These are phyloP conservation scores for Halocafeteria seosinensis DNA, from an alignment of 108 stramenopile species.

Conservation along the genomic window DNA sequence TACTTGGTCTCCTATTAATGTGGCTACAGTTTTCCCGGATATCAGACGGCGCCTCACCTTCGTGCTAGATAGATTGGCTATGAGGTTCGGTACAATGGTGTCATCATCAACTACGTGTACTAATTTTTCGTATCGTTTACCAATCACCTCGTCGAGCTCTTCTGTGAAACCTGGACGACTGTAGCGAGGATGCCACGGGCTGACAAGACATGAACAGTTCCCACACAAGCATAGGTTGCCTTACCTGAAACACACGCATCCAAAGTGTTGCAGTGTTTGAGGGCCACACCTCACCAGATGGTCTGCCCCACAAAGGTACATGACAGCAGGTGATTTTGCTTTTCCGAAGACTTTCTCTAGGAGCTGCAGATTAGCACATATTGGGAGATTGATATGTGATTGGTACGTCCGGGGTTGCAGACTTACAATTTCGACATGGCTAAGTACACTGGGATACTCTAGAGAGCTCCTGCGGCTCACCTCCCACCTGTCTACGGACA, in stretches of 20 bases:
- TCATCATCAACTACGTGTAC: background rate
- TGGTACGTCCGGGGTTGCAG: too few relatives aligned
- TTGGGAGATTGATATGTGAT: too few relatives aligned
- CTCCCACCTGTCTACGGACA: background rate
- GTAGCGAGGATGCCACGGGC: too few relatives aligned
- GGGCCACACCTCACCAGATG: background rate
- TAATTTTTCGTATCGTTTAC: background rate
- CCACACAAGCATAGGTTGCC: too few relatives aligned
- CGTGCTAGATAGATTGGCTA: background rate
- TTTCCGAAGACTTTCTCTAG: background rate
- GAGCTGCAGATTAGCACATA: too few relatives aligned
- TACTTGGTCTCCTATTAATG: background rate
- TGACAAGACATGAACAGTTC: too few relatives aligned
- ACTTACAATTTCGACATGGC: background rate
- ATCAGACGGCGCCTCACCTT: background rate
- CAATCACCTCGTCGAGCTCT: background rate
- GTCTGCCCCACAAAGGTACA: slow-evolving; percentile 8
- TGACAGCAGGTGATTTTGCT: background rate
- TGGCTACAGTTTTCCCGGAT: background rate
- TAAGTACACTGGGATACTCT: background rate
- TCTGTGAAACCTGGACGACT: background rate
- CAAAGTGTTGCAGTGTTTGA: background rate
- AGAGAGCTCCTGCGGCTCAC: background rate
- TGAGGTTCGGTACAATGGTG: background rate
- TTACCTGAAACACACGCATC: too few relatives aligned